Percentiles rank a stretch among this genome's conserved stretches.
phyloP scores from a whole-genome alignment of 257 asterid genomes.

The Solanum paucissectum region DNA sequence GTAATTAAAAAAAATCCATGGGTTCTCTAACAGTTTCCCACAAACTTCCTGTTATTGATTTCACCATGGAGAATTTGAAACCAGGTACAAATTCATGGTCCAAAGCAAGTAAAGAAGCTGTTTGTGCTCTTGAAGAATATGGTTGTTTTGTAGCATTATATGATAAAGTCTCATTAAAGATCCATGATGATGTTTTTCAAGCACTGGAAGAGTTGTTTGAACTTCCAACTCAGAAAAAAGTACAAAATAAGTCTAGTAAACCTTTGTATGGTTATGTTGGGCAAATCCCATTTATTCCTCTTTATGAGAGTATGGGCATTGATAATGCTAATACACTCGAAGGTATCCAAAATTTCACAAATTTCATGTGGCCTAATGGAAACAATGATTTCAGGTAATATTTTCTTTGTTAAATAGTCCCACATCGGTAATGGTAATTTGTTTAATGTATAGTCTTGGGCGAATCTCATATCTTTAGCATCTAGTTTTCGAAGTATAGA shows the following conservation, averaged over 20 bases:
- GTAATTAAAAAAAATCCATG: neutral
- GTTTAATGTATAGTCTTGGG: neutral
- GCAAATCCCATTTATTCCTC: conserved; percentile 56
- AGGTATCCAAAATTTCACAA: conserved; percentile 35
- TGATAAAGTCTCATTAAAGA: conserved; percentile 28
- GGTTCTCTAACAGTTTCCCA: conserved; percentile 3
- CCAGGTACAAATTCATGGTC: conserved; percentile 45
- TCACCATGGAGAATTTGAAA: conserved; percentile 25
- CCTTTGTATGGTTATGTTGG: conserved; percentile 78
- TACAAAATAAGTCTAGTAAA: conserved; percentile 49
- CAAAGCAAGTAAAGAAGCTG: conserved; percentile 21
- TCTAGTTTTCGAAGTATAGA: neutral
- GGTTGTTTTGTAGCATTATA: conserved; percentile 58
- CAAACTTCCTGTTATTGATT: conserved; percentile 38
- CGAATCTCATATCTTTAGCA: neutral
- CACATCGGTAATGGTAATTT: neutral
- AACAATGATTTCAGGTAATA: conserved; percentile 38
- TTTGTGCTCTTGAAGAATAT: conserved; percentile 45
- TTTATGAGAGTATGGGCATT: conserved; percentile 72
- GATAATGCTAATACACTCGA: conserved; percentile 45
- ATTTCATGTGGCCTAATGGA: conserved; percentile 68
- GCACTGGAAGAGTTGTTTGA: conserved; percentile 38
- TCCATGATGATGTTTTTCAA: conserved; percentile 20
- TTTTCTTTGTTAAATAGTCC: neutral
- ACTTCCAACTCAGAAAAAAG: conserved; percentile 51